phyloP scores from a whole-genome alignment of 2,329 filamentous ascomycete genomes.

The Phialocephala subalpina region DNA sequence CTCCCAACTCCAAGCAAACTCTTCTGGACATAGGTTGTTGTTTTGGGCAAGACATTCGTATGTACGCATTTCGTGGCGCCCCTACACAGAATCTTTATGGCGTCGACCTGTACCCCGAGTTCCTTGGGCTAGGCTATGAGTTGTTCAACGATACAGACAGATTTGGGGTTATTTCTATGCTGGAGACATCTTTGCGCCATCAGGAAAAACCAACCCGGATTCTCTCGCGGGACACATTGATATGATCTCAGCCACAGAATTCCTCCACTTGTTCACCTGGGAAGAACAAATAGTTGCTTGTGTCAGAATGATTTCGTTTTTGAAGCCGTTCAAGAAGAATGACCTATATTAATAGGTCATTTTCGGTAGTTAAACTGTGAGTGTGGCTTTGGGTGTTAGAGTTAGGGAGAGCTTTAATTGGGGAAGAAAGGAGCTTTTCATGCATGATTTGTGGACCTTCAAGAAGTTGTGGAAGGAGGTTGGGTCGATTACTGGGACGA shows the following conservation, averaged over 20 bases:
- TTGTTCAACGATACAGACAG: constrained; percentile 46
- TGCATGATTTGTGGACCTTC: background rate
- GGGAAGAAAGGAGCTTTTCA: background rate
- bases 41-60: constrained; percentile 48
- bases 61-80: constrained; percentile 45
- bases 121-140: constrained; percentile 46
- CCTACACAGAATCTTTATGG: constrained; percentile 42
- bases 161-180: constrained; percentile 44
- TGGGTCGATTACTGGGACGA: background rate
- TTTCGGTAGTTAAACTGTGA: background rate
- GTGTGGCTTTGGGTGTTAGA: background rate
- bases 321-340: background rate
- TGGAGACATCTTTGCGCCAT: constrained; percentile 40
- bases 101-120: constrained; percentile 43
- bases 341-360: background rate
- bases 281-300: constrained; percentile 41
- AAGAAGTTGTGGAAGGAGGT: background rate
- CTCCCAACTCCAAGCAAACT: background rate
- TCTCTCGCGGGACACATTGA: constrained; percentile 49
- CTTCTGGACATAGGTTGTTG: constrained; percentile 43
- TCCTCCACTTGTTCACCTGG: constrained; percentile 54
- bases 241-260: constrained; percentile 50
- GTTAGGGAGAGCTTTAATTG: background rate
- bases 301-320: background rate
- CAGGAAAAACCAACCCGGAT: constrained; percentile 39